Base-by-base conservation (phyloP, 2,329 filamentous ascomycete species). In the Fusarium nanum region DNA sequence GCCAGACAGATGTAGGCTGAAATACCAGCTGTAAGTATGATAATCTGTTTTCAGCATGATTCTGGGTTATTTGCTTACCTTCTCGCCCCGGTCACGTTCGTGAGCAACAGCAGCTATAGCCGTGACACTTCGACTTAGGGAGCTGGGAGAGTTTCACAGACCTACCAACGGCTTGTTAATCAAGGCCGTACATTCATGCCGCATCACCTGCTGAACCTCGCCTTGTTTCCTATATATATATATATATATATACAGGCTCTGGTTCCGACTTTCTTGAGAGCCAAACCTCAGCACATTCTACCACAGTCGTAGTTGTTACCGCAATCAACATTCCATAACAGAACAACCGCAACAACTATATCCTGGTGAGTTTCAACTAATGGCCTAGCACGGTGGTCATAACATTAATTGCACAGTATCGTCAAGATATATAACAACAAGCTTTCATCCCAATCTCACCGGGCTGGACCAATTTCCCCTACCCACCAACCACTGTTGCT, bases 401-500 rank as follows among this genome's bases (percentile, higher is more conserved):
- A 13, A 28, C 2, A 13, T 28, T 13, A 28, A 1, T 1, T 13
- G 2, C 28, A 28, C 3, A 28, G 18, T 3, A n/a, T n/a, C 6
- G 4, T 37, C 5, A 6, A 11, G 34, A 37, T 37, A 37, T 37
- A n/a, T 37, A 37, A 37, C 18, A 4, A 4, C 34, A n/a, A n/a
- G 6, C 3, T n/a, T 7, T 2, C 6, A 37, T 10, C 1, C 10
- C 5, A 4, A 2, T 7, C 10, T 37, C 34, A n/a, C 6, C 3
- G 5, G 7, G 0, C 18, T n/a, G 9, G 6, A n/a, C 3, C 34
- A 37, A 4, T 1, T 6, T 7, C 5, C 9, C 7, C 9, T 7
- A n/a, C 6, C 5, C 1, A 37, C 7, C 5, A 11, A n/a, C 9
- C 5, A 37, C 34, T n/a, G 6, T 7, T n/a, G 6, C 34, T 6